phyloP scores from a whole-genome alignment of 805 yeast genomes.

The Millerozyma acaciae region DNA sequence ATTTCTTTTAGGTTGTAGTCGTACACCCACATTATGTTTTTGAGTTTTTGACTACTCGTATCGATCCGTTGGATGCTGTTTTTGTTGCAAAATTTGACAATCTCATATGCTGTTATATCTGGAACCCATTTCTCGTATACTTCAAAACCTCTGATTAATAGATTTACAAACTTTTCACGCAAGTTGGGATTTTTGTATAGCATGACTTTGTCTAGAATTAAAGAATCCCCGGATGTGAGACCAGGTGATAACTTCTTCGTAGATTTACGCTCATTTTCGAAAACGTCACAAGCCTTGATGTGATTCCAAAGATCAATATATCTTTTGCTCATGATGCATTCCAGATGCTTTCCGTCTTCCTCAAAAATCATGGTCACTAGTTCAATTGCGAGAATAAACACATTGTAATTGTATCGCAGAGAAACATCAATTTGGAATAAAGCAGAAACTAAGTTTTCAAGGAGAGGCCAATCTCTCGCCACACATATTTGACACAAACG shows the following conservation, averaged over 20 bases:
- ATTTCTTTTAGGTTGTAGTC: no score
- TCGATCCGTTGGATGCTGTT: constrained; percentile 22
- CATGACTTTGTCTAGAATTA: no score
- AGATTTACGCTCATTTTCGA: not conserved
- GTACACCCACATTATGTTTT: constrained; percentile 32
- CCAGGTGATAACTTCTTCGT: no score
- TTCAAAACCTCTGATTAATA: constrained; percentile 32
- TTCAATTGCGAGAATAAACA: constrained; percentile 26
- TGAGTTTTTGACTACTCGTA: constrained; percentile 19
- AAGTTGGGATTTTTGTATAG: no score
- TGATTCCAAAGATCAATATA: constrained; percentile 46
- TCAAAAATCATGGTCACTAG: constrained; percentile 23
- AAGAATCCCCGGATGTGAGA: no score
- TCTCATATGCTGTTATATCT: constrained; percentile 32
- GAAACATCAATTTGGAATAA: constrained; percentile 10
- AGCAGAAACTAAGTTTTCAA: constrained; percentile 16
- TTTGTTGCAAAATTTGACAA: constrained; percentile 26
- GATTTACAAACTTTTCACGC: no score
- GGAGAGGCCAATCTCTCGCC: constrained; percentile 31
- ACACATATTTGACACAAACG: constrained; percentile 28
- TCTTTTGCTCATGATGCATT: constrained; percentile 44
- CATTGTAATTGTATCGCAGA: constrained; percentile 14
- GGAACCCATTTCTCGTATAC: constrained; percentile 41
- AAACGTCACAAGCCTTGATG: no score
- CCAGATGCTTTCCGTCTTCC: constrained; percentile 34